A percentile compares a stretch with the other conserved stretches of the same genome.
Conservation (phyloP, 176 grass and related monocot species). For the Carex kokanica region DNA sequence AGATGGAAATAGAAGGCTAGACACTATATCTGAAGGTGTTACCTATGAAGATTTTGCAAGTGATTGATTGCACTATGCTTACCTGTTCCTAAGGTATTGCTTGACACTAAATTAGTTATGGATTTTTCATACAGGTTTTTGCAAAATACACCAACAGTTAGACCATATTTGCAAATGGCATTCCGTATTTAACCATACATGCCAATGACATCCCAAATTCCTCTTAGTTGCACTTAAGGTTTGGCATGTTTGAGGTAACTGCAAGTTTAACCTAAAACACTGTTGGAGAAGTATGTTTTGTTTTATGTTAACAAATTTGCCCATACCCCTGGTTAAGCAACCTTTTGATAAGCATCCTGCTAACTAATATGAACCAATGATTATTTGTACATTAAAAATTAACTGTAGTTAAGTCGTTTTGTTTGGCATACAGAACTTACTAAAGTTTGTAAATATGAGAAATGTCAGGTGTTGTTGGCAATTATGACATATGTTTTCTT, state of each 20-base stretch:
- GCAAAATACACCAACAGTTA: neutral
- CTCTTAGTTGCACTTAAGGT: neutral
- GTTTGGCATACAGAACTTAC: neutral
- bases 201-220: neutral
- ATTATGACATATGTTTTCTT: neutral
- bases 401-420: neutral
- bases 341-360: neutral
- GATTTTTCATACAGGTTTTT: neutral
- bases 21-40: slow-evolving; percentile 91
- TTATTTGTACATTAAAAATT: neutral
- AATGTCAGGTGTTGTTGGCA: slow-evolving; percentile 7
- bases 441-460: neutral
- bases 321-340: neutral
- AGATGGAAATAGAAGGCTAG: slow-evolving; percentile 76
- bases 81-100: neutral
- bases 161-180: neutral
- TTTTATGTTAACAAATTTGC: neutral
- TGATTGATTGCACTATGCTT: slow-evolving; percentile 47
- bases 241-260: neutral
- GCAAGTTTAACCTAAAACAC: neutral
- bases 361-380: neutral
- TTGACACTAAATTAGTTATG: slow-evolving; percentile 5
- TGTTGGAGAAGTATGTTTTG: neutral
- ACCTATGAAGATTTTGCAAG: slow-evolving; percentile 88
- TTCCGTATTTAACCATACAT: neutral